Percentiles rank a stretch among this genome's conserved stretches.
phyloP scores from a whole-genome alignment of 306 rosid genomes.

The Vigna angularis region DNA sequence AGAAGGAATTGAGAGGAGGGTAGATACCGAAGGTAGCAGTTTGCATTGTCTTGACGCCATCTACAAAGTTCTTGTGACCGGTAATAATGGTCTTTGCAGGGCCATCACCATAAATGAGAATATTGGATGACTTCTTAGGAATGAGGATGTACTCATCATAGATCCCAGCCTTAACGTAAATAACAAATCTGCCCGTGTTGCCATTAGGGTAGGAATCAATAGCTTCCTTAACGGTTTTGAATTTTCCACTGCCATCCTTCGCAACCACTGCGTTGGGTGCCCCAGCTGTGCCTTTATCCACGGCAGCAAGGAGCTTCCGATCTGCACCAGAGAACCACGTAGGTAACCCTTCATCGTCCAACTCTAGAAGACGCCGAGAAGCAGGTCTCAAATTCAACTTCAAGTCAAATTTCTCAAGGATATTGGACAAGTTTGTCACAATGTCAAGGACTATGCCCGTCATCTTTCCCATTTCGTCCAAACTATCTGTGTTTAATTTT shows the following conservation, averaged over 20 bases:
- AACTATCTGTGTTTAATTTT: background rate
- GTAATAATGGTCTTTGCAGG: conserved; percentile 54
- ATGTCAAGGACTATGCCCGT: conserved; percentile 72
- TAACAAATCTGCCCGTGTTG: conserved; percentile 53
- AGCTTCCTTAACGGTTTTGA: conserved; percentile 61
- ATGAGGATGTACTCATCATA: conserved; percentile 61
- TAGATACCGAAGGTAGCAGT: conserved; percentile 50
- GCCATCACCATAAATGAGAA: conserved; percentile 81
- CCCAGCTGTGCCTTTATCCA: background rate
- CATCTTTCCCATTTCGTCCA: conserved; percentile 49
- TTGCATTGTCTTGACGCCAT: conserved; percentile 49
- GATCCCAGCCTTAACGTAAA: conserved; percentile 73
- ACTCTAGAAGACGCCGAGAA: conserved; percentile 61
- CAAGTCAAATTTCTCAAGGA: conserved; percentile 52
- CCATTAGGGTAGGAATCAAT: conserved; percentile 59
- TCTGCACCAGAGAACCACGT: conserved; percentile 64
- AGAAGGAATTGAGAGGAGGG: too few relatives aligned
- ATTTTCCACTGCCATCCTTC: conserved; percentile 74
- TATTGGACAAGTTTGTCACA: conserved; percentile 38
- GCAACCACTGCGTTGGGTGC: conserved; percentile 70
- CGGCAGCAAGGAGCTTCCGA: conserved; percentile 54
- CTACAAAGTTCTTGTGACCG: conserved; percentile 41
- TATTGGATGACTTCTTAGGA: conserved; percentile 43
- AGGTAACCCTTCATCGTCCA: conserved; percentile 56
- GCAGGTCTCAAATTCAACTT: conserved; percentile 51